Evolutionary conservation across 208 protist species (phyloP).

Genomic region (Trypanosoma theileri): DNA sequence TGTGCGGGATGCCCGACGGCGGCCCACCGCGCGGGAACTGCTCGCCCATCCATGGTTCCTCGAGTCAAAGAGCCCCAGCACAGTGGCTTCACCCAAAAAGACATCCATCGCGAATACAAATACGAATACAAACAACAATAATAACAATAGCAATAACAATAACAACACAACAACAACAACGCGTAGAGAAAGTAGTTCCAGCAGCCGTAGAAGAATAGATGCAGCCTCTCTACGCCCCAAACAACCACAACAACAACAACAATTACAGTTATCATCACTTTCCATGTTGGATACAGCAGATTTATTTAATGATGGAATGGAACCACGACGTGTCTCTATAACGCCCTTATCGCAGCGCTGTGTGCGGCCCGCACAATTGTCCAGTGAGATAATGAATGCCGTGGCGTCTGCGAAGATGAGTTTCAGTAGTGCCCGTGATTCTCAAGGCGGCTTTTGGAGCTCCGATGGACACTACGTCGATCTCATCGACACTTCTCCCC

Average conservation of each 20-base stretch:
- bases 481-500: constrained; percentile 7
- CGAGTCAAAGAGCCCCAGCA: constrained; percentile 1
- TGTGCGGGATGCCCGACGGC: constrained; percentile 61
- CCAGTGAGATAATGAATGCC: neutral
- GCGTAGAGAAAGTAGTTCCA: too few relatives aligned
- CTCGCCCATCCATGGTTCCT: constrained; percentile 68
- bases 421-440: neutral
- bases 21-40: constrained; percentile 62
- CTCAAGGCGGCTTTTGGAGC: constrained; percentile 35
- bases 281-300: constrained; percentile 22
- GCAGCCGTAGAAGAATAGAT: too few relatives aligned
- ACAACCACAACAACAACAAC: too few relatives aligned
- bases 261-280: neutral
- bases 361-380: neutral
- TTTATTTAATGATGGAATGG: constrained; percentile 1
- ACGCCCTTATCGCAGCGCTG: neutral
- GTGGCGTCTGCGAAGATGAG: neutral
- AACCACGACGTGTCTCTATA: neutral
- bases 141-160: neutral
- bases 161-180: neutral
- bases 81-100: neutral
- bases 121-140: neutral
- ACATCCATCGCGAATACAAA: too few relatives aligned
- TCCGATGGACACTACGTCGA: constrained; percentile 58
- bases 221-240: too few relatives aligned